Base-by-base conservation (phyloP, 164 flowering plant species). In the Vitis rupestris region DNA sequence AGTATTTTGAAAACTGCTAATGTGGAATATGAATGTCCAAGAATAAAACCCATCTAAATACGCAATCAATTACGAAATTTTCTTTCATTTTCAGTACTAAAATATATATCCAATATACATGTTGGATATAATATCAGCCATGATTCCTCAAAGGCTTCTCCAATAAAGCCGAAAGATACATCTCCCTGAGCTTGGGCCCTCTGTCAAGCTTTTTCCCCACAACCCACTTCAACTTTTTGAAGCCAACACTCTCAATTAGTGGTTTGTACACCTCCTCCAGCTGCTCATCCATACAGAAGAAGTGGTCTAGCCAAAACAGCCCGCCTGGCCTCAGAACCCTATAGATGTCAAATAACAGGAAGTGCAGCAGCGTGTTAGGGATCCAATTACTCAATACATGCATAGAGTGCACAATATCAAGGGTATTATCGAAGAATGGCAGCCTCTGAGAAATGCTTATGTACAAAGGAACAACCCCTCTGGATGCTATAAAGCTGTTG, bases 291-390 rank as follows among this genome's bases (percentile, higher is more conserved):
- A 76, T 58, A 59, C 93, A 84, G 71, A 88, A 90, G 78, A 90
- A 90, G 70, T 80, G 92, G 59, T 90, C 95, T 0, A 88, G 76
- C 93, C 91, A 88, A 59, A 90, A 86, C 64, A 87, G 37, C 51
- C 96, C 96, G 5, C 93, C 96, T 3, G 90, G 90, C 82, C 96
- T 81, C 9, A 90, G 77, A 19, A 90, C 87, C 56, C 96, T 81
- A 58, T 88, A 84, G 12, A 85, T 62, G 47, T 90, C 96, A 63
- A 80, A 88, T 69, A 90, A 7, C 65, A 82, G 31, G 68, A 87
- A 90, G 12, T 88, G 83, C 69, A 90, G 61, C 78, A 84, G 4
- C 47, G 68, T 77, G 0, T 79, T 67, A 0, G 93, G 93, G 15
- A 90, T 86, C 93, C 96, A 88, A 64, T 85, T 85, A 67, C 87